Conservation (phyloP, 805 yeast genomes). For the Teunomyces barrocoloradensis region DNA sequence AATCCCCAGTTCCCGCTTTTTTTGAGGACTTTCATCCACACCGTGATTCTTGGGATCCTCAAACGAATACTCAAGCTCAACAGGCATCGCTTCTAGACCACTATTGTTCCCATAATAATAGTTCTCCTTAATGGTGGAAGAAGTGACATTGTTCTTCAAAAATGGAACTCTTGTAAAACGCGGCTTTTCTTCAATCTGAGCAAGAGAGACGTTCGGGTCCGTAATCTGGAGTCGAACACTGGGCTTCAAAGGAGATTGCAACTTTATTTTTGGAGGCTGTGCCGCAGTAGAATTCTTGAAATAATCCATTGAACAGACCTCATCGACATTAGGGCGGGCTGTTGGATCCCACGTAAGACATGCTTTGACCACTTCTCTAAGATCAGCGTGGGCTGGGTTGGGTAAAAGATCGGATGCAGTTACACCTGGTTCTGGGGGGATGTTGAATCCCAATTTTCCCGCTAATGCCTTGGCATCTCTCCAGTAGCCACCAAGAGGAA, state of each 20-base stretch:
- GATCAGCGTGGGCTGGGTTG: slow-evolving; percentile 41
- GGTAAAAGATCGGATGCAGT: slow-evolving; percentile 46
- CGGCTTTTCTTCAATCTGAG: not conserved
- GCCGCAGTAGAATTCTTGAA: slow-evolving; percentile 42
- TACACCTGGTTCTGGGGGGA: slow-evolving; percentile 57
- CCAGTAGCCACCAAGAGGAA: slow-evolving; percentile 74
- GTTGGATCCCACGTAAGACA: slow-evolving; percentile 80
- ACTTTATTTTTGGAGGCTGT: no score
- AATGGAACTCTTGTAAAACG: no score
- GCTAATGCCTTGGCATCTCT: slow-evolving; percentile 56
- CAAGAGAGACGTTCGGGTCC: not conserved
- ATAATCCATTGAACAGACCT: slow-evolving; percentile 50
- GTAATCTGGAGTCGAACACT: not conserved
- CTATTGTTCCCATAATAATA: not conserved
- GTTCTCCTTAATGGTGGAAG: not conserved
- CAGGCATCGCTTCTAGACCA: not conserved
- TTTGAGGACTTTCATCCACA: no score
- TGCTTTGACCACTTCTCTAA: slow-evolving; percentile 39
- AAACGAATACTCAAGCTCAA: not conserved
- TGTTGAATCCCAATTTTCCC: slow-evolving; percentile 49
- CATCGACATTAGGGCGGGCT: slow-evolving; percentile 52
- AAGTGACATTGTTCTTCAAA: no score
- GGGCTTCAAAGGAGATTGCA: not conserved
- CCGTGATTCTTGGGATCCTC: not conserved
- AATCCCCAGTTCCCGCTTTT: no score